Evolutionary conservation across 2,329 filamentous ascomycete species (phyloP).

Genomic region (Fonsecaea nubica): DNA sequence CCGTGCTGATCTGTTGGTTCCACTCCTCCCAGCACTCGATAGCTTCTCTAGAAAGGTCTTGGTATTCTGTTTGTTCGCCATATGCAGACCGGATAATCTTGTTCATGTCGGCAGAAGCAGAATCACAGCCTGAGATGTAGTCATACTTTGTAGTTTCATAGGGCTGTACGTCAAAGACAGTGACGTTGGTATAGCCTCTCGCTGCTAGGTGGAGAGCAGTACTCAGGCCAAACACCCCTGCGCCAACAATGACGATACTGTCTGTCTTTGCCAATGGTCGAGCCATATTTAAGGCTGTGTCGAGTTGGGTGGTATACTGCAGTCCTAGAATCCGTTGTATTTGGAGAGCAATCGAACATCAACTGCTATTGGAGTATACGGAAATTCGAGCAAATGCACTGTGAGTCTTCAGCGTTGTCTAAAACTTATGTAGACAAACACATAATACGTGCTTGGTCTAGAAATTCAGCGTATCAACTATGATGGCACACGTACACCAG

Average conservation of each 20-base stretch:
- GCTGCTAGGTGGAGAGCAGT: slow-evolving; percentile 50
- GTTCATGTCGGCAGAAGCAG: slow-evolving; percentile 47
- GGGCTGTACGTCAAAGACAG: slow-evolving; percentile 57
- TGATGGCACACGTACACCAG: too few species aligned
- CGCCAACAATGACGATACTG: slow-evolving; percentile 56
- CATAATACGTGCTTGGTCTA: too few species aligned
- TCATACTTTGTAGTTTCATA: slow-evolving; percentile 52
- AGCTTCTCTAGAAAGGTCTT: slow-evolving; percentile 54
- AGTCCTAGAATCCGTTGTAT: background rate
- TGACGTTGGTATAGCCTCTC: slow-evolving; percentile 56
- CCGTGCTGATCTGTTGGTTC: slow-evolving; percentile 51
- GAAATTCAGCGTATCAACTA: too few species aligned
- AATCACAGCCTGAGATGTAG: slow-evolving; percentile 52
- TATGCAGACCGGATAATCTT: slow-evolving; percentile 49
- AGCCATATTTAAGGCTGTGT: slow-evolving; percentile 1
- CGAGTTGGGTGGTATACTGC: background rate
- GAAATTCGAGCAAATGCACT: background rate
- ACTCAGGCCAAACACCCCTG: slow-evolving; percentile 59
- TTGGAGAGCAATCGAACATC: too few species aligned
- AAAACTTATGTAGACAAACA: too few species aligned
- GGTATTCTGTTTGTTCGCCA: slow-evolving; percentile 56
- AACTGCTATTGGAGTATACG: too few species aligned
- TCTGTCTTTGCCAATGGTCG: background rate
- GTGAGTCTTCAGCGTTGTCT: too few species aligned
- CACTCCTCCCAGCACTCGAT: slow-evolving; percentile 53